Conservation (phyloP, 1,284 basidiomycete species). For the Anthracocystis panici-leucophaei region DNA sequence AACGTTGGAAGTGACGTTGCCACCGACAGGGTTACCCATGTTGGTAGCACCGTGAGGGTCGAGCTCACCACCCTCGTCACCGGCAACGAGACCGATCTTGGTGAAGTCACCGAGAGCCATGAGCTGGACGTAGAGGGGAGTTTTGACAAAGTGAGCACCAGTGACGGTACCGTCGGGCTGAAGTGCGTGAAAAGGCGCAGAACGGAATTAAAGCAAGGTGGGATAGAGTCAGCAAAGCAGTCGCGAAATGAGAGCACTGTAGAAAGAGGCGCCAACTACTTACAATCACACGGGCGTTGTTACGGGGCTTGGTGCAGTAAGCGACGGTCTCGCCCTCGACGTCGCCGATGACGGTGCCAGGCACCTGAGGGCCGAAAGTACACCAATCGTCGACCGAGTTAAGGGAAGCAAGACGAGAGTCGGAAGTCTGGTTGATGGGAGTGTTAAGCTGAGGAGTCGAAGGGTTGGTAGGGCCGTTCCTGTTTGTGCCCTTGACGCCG, state of each 20-base stretch:
- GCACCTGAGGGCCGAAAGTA: conserved; percentile 70
- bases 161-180: conserved; percentile 67
- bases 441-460: conserved; percentile 55
- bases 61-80: conserved; percentile 67
- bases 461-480: conserved; percentile 65
- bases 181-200: not conserved
- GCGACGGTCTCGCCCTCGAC: conserved; percentile 79
- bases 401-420: conserved; percentile 63
- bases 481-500: conserved; percentile 56
- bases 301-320: conserved; percentile 76
- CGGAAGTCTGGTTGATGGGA: conserved; percentile 64
- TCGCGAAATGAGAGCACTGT: no score
- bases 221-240: not conserved
- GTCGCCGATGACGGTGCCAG: conserved; percentile 74
- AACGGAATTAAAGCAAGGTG: not conserved
- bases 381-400: conserved; percentile 69
- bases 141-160: conserved; percentile 67
- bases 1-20: conserved; percentile 73
- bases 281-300: conserved; percentile 68
- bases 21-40: conserved; percentile 73
- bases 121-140: conserved; percentile 71
- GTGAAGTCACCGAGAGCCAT: conserved; percentile 70
- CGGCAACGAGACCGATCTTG: conserved; percentile 59
- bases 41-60: conserved; percentile 69
- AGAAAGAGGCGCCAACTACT: no score